phyloP scores from a whole-genome alignment of 306 rosid genomes.

The Ormosia semicastrata region DNA sequence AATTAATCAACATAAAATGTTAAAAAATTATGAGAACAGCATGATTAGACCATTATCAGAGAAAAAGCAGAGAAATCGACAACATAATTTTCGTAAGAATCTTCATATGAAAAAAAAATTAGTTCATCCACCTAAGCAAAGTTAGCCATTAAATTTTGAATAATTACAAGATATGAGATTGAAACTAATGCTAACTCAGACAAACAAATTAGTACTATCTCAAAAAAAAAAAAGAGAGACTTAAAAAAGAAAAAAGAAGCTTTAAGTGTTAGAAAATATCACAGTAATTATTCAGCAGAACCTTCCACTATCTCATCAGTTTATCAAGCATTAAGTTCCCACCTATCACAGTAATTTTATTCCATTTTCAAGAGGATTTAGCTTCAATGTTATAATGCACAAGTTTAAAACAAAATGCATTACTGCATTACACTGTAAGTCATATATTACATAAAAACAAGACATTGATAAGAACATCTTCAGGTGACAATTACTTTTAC shows the following conservation, averaged over 20 bases:
- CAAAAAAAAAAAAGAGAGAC: background rate
- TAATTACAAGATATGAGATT: background rate
- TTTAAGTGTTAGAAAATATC: background rate
- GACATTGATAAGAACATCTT: background rate
- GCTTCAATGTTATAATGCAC: background rate
- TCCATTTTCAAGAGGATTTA: background rate
- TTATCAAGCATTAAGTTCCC: slow-evolving; percentile 1
- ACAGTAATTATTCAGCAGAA: background rate
- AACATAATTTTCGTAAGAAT: background rate
- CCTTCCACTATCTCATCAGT: background rate
- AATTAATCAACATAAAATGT: slow-evolving; percentile 13
- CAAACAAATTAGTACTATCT: background rate
- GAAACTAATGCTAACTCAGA: background rate
- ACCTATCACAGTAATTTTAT: background rate
- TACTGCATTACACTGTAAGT: background rate
- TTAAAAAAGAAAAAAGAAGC: background rate
- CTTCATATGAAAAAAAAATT: background rate
- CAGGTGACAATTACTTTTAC: background rate
- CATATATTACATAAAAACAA: background rate
- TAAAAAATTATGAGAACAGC: slow-evolving; percentile 5
- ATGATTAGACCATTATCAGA: background rate
- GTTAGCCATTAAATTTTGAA: background rate
- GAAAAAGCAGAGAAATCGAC: slow-evolving; percentile 4
- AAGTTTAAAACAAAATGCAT: background rate
- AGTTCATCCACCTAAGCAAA: background rate